These are phyloP conservation scores for Ophiognomonia clavigignenti-juglandacearum DNA, from an alignment of 2,329 filamentous ascomycete genomes.

Conservation along the genomic window DNA sequence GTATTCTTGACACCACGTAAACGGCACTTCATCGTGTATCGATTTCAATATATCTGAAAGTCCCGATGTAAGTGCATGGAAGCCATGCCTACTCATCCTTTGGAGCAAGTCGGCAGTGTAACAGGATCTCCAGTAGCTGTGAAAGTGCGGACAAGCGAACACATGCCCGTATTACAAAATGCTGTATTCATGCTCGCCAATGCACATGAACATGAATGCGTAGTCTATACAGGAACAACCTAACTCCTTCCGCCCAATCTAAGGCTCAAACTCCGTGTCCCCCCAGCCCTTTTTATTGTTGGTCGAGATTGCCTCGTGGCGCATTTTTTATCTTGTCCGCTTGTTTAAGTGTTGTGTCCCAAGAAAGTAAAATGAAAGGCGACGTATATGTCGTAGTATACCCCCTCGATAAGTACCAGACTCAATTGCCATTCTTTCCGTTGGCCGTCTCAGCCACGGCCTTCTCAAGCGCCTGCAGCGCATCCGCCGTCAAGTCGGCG, in stretches of 20 bases:
- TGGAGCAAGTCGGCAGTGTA: no score
- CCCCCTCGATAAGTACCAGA: background rate
- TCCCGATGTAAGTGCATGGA: no score
- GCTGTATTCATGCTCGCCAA: background rate
- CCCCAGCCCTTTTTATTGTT: background rate
- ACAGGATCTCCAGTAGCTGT: no score
- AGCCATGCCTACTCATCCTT: no score
- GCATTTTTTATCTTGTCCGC: background rate
- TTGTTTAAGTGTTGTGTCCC: no score
- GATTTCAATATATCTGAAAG: no score
- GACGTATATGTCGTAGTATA: no score
- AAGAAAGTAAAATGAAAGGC: no score
- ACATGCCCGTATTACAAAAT: background rate
- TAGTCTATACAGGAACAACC: background rate
- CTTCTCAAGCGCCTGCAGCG: conserved; percentile 72
- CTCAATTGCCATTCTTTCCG: conserved; percentile 11
- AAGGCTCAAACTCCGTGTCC: background rate
- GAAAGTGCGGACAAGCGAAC: background rate
- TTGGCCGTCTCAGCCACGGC: conserved; percentile 45
- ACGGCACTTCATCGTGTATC: no score
- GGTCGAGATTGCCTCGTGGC: background rate
- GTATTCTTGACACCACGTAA: no score
- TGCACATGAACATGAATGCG: background rate
- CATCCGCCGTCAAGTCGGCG: conserved; percentile 76
- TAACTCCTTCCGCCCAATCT: background rate